phyloP scores from a whole-genome alignment of 2,329 filamentous ascomycete genomes.

The Didymella segeticola region DNA sequence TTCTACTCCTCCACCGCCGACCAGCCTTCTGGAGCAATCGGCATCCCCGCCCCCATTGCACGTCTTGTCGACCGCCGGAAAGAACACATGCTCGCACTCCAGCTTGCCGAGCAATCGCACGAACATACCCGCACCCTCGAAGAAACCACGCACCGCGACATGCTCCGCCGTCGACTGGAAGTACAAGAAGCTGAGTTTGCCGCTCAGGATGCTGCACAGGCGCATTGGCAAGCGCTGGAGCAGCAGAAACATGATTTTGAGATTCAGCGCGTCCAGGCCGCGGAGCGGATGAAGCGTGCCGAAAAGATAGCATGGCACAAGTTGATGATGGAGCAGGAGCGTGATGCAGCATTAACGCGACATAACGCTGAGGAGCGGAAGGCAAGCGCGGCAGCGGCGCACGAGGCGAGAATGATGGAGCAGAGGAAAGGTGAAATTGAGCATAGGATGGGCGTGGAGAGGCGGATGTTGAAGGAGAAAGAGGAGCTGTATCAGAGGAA shows the following conservation, averaged over 20 bases:
- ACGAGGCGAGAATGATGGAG: constrained; percentile 32
- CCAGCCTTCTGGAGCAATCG: constrained; percentile 46
- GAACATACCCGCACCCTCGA: constrained; percentile 39
- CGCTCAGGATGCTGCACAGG: constrained; percentile 25
- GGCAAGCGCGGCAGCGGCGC: constrained; percentile 17
- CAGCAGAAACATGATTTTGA: constrained; percentile 43
- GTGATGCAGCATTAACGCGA: constrained; percentile 30
- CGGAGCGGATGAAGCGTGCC: constrained; percentile 40
- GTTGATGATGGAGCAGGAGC: constrained; percentile 39
- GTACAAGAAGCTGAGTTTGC: constrained; percentile 34
- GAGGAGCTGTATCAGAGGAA: constrained; percentile 44
- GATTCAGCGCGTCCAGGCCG: constrained; percentile 37
- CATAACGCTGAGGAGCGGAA: constrained; percentile 35
- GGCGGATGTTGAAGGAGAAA: constrained; percentile 40
- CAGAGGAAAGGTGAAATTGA: constrained; percentile 37
- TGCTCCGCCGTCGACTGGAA: constrained; percentile 37
- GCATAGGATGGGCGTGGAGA: constrained; percentile 35
- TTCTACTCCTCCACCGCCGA: constrained; percentile 48
- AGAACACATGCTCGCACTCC: constrained; percentile 38
- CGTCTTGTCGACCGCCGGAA: constrained; percentile 42
- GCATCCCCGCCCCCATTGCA: constrained; percentile 36
- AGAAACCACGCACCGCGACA: constrained; percentile 38
- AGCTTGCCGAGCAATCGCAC: constrained; percentile 34
- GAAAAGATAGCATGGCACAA: constrained; percentile 42
- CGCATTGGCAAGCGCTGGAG: constrained; percentile 33